Base-by-base conservation (phyloP, 176 grass and related monocot genomes). In the Alopecurus myosuroides region DNA sequence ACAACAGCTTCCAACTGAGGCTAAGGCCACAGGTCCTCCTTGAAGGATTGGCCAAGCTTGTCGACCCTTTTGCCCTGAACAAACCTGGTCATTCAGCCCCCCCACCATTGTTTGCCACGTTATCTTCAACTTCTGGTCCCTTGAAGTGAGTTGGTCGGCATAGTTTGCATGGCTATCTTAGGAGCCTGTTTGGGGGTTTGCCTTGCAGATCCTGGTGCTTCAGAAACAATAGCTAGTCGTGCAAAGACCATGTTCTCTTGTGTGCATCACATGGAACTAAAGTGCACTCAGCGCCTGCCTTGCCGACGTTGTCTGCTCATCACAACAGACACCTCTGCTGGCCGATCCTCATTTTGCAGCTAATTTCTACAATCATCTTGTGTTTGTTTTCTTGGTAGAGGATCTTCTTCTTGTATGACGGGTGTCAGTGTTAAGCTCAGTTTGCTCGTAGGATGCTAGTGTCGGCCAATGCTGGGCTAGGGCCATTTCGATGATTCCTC, bases 91-190 rank as follows among this genome's bases (percentile, higher is more conserved):
- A 89, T 85, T 87, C 86, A 34, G 64, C 85, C n/a, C n/a, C n/a
- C n/a, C n/a, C n/a, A n/a, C n/a, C n/a, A n/a, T n/a, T n/a, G n/a
- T n/a, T n/a, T n/a, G n/a, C n/a, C n/a, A 18, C 96, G 87, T 40
- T 98, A 92, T 85, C 87, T 98, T 85, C 79, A 62, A 78, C 91
- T 95, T 86, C 93, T 95, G 53, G 74, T 55, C 44, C 88, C 96
- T 57, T 91, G 96, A 67, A 94, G 96, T 55, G 93, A 98, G 71
- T 87, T 98, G 60, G 77, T 83, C 44, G 85, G 91, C 14, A 86
- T 98, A 79, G 96, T 93, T 4, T 98, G 93, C 86, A 95, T 98
- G 96, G 81, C 89, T 74, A 91, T 98, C 82, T 98, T 94, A 87
- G 96, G 72, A 85, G 87, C 68, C 88, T 98, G 81, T 98, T 95